phyloP scores from a whole-genome alignment of 1,139 yeast species.

The Chernovozyma sophiae-reginae region DNA sequence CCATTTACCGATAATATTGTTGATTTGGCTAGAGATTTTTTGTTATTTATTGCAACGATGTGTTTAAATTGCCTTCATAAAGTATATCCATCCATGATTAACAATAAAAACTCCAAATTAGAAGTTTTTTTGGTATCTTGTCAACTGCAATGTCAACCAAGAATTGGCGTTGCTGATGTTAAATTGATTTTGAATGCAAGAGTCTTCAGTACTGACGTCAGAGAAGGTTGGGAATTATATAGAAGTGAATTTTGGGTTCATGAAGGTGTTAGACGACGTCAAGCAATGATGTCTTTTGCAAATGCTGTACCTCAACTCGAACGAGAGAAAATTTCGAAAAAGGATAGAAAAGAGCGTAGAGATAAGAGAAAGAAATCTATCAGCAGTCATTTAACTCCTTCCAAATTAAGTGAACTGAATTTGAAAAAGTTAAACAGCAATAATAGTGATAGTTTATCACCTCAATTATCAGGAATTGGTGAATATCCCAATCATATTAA shows the following conservation, averaged over 20 bases:
- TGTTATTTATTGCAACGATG: constrained; percentile 29
- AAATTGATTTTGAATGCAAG: constrained; percentile 79
- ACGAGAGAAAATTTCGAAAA: constrained; percentile 27
- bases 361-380: constrained; percentile 26
- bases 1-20: constrained; percentile 51
- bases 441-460: constrained; percentile 1
- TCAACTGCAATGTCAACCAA: constrained; percentile 45
- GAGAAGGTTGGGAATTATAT: constrained; percentile 95
- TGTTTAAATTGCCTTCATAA: constrained; percentile 27
- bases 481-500: not conserved
- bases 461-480: constrained; percentile 1
- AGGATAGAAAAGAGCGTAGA: constrained; percentile 34
- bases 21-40: constrained; percentile 40
- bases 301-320: constrained; percentile 14
- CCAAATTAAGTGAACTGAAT: constrained; percentile 6
- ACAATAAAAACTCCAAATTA: constrained; percentile 31
- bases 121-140: constrained; percentile 42
- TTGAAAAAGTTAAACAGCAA: constrained; percentile 4
- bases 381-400: constrained; percentile 1
- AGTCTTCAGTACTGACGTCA: constrained; percentile 72
- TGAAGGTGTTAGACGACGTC: constrained; percentile 70
- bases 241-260: constrained; percentile 91
- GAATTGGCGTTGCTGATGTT: constrained; percentile 47
- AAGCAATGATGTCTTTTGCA: constrained; percentile 35
- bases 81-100: constrained; percentile 31